A percentile compares a stretch with the other conserved stretches of the same genome.
Evolutionary conservation across 2,329 filamentous ascomycete genomes (phyloP).

Genomic region (Ophiostoma perfectum): DNA sequence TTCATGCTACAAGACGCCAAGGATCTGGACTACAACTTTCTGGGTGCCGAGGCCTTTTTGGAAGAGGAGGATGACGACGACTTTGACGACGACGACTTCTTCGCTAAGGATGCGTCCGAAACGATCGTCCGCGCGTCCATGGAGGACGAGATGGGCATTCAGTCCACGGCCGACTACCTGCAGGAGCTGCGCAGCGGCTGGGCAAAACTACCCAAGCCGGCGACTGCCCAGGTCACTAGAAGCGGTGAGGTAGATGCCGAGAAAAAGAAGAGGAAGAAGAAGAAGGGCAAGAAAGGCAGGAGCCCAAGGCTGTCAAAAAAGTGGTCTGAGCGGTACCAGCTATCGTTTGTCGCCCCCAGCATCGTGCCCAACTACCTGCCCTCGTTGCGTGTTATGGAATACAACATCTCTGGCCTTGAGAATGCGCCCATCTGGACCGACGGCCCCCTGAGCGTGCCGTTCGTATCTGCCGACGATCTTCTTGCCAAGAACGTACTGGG

Average conservation of each 20-base stretch:
- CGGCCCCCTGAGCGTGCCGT: constrained; percentile 25
- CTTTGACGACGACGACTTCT: constrained; percentile 32
- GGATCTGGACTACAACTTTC: constrained; percentile 59
- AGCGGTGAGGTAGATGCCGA: constrained; percentile 27
- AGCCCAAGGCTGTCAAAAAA: constrained; percentile 37
- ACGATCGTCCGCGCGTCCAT: constrained; percentile 35
- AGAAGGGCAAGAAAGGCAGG: constrained; percentile 30
- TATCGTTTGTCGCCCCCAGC: constrained; percentile 77
- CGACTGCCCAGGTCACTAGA: constrained; percentile 22
- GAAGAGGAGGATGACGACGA: constrained; percentile 13
- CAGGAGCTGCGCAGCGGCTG: constrained; percentile 71
- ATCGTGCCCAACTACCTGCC: constrained; percentile 92
- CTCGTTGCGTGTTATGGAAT: constrained; percentile 82
- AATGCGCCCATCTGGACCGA: constrained; percentile 45
- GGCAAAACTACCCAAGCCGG: constrained; percentile 61
- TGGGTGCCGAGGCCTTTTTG: constrained; percentile 29
- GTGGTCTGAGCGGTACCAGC: constrained; percentile 78
- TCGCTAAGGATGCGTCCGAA: neutral
- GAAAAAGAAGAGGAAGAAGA: constrained; percentile 29
- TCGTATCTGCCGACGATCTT: neutral
- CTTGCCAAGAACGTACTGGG: neutral
- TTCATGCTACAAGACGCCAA: constrained; percentile 86
- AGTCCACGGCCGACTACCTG: constrained; percentile 74
- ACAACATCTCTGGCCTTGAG: constrained; percentile 80
- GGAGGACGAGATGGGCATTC: constrained; percentile 53